A percentile compares a stretch with the other conserved stretches of the same genome.
phyloP scores from a whole-genome alignment of 2,329 filamentous ascomycete species.

The Apiospora saccharicola region DNA sequence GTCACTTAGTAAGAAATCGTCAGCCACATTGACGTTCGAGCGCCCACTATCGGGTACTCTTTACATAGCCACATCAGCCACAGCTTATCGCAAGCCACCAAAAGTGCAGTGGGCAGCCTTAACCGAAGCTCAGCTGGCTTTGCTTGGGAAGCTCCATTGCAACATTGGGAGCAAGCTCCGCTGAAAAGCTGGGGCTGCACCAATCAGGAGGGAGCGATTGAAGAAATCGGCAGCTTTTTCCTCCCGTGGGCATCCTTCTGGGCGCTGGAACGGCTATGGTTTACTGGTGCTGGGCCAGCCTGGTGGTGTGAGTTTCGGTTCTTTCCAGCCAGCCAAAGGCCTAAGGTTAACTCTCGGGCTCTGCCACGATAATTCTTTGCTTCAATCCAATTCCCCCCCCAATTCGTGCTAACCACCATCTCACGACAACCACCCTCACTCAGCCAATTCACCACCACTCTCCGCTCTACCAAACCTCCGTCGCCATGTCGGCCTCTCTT shows the following conservation, averaged over 20 bases:
- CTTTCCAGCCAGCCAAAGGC: constrained; percentile 11
- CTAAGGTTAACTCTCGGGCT: constrained; percentile 17
- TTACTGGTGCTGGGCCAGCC: neutral
- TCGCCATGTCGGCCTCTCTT: constrained; percentile 71
- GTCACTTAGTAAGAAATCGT: neutral
- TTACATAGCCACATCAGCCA: neutral
- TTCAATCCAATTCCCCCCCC: constrained; percentile 12
- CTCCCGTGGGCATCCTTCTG: constrained; percentile 10
- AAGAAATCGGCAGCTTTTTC: constrained; percentile 12
- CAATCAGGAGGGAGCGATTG: neutral
- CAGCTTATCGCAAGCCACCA: neutral
- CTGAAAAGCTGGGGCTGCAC: neutral
- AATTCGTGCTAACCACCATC: constrained; percentile 24
- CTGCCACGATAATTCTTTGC: constrained; percentile 26
- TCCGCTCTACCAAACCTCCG: constrained; percentile 25
- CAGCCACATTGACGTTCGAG: neutral
- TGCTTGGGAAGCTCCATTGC: neutral
- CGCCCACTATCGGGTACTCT: neutral
- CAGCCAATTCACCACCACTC: constrained; percentile 28
- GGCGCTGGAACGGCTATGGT: constrained; percentile 16
- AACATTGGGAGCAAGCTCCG: neutral
- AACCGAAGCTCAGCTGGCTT: neutral
- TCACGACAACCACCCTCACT: constrained; percentile 21
- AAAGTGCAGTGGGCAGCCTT: neutral
- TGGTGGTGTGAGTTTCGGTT: constrained; percentile 11